phyloP scores from a whole-genome alignment of 164 flowering plant genomes.

The Piper longum region DNA sequence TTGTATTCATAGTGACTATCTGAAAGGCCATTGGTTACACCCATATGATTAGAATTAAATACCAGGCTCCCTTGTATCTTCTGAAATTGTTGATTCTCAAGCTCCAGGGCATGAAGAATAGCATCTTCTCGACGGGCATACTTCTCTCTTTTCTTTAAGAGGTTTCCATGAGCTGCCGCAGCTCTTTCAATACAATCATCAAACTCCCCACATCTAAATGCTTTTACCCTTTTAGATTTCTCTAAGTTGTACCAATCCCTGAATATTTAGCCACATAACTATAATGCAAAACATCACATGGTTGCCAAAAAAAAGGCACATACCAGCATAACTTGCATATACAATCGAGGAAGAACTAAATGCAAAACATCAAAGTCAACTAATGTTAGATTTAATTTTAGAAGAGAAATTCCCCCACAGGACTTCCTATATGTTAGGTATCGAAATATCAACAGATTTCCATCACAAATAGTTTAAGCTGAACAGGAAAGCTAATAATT shows the following conservation, averaged over 20 bases:
- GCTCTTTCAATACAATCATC: conserved; percentile 91
- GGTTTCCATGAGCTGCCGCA: conserved; percentile 61
- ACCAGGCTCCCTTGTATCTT: conserved; percentile 40
- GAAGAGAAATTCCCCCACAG: no score
- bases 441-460: no score
- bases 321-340: not conserved
- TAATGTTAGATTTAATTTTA: no score
- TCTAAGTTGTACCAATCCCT: conserved; percentile 99
- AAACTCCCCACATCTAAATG: conserved; percentile 97
- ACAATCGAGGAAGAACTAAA: no score
- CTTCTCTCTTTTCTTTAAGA: conserved; percentile 85
- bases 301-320: not conserved
- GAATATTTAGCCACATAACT: conserved; percentile 3
- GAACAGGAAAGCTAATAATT: no score
- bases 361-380: no score
- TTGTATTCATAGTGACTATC: conserved; percentile 17
- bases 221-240: conserved; percentile 92
- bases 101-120: conserved; percentile 95
- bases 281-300: no score
- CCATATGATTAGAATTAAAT: conserved; percentile 17
- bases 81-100: conserved; percentile 56
- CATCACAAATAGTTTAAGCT: no score
- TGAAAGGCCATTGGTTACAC: conserved; percentile 15
- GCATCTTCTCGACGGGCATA: conserved; percentile 99
- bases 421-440: no score